phyloP scores from a whole-genome alignment of 2,329 filamentous ascomycete genomes.

The Aspergillus latus region DNA sequence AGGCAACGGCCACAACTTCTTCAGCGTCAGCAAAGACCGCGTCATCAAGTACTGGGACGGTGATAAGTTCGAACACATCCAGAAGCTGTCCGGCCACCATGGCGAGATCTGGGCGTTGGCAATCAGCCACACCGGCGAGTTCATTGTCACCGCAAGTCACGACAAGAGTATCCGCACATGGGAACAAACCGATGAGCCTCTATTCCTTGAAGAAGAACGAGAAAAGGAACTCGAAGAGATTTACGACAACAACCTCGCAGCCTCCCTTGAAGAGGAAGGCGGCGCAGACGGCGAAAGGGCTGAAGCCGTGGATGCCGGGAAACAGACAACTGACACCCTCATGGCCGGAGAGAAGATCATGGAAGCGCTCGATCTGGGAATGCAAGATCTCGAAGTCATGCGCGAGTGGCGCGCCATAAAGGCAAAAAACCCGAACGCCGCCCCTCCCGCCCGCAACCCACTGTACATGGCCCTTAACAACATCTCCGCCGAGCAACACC shows the following conservation, averaged over 20 bases:
- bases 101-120: slow-evolving; percentile 95
- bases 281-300: slow-evolving; percentile 56
- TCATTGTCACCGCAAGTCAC: slow-evolving; percentile 87
- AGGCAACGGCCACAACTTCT: slow-evolving; percentile 93
- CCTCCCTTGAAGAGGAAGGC: slow-evolving; percentile 75
- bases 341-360: slow-evolving; percentile 94
- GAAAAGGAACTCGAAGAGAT: slow-evolving; percentile 94
- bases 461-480: slow-evolving; percentile 84
- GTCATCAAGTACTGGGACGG: slow-evolving; percentile 97
- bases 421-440: slow-evolving; percentile 66
- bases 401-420: slow-evolving; percentile 72
- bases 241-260: slow-evolving; percentile 88
- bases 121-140: slow-evolving; percentile 76
- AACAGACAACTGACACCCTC: slow-evolving; percentile 90
- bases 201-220: slow-evolving; percentile 97
- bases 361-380: slow-evolving; percentile 85
- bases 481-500: slow-evolving; percentile 83
- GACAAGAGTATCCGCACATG: slow-evolving; percentile 98
- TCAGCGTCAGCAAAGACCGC: slow-evolving; percentile 89
- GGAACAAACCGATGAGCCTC: slow-evolving; percentile 93
- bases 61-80: slow-evolving; percentile 98
- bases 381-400: slow-evolving; percentile 77
- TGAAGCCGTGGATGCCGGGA: slow-evolving; percentile 79
- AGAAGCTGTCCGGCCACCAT: slow-evolving; percentile 88
- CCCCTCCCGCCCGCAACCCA: slow-evolving; percentile 78